Evolutionary conservation across 805 yeast species (phyloP), one percentile per base, ranked within the genome.

Genomic region (Scheffersomyces coipomensis): DNA sequence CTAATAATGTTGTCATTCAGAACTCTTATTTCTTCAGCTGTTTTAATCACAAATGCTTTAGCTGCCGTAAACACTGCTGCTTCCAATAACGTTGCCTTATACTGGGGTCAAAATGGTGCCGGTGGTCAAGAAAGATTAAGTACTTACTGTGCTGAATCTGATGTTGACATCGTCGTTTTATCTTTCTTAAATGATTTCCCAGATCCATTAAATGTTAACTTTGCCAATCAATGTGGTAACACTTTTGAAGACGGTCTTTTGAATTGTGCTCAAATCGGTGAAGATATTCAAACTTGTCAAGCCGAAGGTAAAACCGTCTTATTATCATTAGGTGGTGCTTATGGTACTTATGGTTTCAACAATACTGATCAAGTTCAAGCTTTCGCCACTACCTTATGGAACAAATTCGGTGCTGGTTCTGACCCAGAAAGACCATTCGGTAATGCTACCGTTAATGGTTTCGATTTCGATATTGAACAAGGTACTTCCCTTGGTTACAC

Each of bases 211-310:
- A 31, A 43, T 23, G 37, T 50, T n/a, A 49, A 53, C 35, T 51
- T 53, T 33, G 49, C 56, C 19, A 52, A 48, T 33, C 52, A 45
- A 41, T 53, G 58, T 40, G 45, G 47, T 33, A 43, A 19, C n/a
- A 42, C 49, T 29, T 72, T 62, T 35, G 32, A 61, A 3, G 68
- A 63, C 47, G 79, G 71, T 60, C 29, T 62, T 78, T 46, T 60
- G 34, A 46, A 66, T 33, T 59, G 66, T 39, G 37, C 62, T 8
- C 45, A 45, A 26, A 54, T 58, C 41, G 88, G 73, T 22, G 66
- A 68, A 30, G 90, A 85, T 48, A 88, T 88, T 46, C 55, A 70
- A 42, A 69, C 81, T 7, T 88, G 97, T 63, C 96, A 88, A 64
- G 55, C 64, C 2, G 51, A 67, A 10, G 96, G 95, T 40, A 85